These are phyloP conservation scores for Xenoacremonium recifei DNA, from an alignment of 2,329 filamentous ascomycete genomes.

Conservation along the genomic window DNA sequence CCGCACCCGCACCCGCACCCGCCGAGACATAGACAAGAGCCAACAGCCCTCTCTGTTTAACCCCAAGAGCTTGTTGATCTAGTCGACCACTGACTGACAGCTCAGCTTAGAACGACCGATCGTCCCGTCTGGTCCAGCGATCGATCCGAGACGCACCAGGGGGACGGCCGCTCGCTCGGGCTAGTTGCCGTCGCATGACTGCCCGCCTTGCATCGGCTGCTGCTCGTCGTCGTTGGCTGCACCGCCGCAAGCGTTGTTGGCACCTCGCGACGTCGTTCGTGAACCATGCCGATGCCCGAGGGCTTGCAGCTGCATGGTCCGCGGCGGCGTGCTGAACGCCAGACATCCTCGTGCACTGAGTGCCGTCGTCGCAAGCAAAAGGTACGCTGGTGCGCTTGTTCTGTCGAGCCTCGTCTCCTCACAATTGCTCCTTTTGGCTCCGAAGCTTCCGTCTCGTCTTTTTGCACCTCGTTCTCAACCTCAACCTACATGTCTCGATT, in stretches of 20 bases:
- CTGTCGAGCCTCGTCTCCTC: not conserved
- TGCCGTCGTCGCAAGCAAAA: conserved; percentile 53
- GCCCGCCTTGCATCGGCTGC: no score
- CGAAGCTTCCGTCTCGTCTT: not conserved
- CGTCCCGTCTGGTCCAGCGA: no score
- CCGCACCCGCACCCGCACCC: not conserved
- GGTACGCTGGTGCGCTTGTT: conserved; percentile 28
- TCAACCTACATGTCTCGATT: not conserved
- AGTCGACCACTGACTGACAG: not conserved
- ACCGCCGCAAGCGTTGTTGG: no score
- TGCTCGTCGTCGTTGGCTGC: no score
- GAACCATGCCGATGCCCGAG: conserved; percentile 16
- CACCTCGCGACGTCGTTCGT: no score
- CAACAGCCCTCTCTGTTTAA: not conserved
- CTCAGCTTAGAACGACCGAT: not conserved
- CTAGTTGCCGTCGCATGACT: no score
- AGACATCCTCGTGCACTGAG: conserved; percentile 47
- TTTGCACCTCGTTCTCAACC: not conserved
- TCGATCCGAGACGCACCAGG: no score
- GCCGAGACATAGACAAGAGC: not conserved
- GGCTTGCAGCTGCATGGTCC: conserved; percentile 18
- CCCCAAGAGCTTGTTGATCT: not conserved
- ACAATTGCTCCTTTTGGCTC: not conserved
- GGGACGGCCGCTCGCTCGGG: no score
- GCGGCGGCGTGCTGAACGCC: conserved; percentile 22